A percentile compares a stretch with the other conserved stretches of the same genome.
phyloP scores from a whole-genome alignment of 352 stramenopile genomes.

The Phytophthora nicotianae region DNA sequence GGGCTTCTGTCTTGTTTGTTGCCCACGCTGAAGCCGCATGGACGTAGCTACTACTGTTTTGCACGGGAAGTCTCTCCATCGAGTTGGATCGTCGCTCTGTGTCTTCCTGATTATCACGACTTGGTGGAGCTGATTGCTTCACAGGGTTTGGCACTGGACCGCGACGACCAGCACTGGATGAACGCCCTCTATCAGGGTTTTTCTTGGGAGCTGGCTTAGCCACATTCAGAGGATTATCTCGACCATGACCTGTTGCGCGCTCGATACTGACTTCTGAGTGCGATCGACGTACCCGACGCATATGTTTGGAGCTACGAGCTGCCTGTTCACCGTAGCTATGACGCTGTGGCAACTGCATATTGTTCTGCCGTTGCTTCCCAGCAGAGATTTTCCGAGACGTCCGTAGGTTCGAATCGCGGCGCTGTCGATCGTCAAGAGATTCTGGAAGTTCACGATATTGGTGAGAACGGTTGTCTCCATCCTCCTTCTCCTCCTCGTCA shows the following conservation, averaged over 20 bases:
- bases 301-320: conserved; percentile 41
- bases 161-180: conserved; percentile 22
- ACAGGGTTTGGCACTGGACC: conserved; percentile 28
- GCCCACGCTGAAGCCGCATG: conserved; percentile 74
- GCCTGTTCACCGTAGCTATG: conserved; percentile 41
- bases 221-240: conserved; percentile 18
- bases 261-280: conserved; percentile 59
- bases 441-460: conserved; percentile 41
- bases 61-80: conserved; percentile 56
- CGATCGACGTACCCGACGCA: conserved; percentile 45
- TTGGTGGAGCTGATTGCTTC: conserved; percentile 28
- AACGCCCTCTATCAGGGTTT: conserved; percentile 23
- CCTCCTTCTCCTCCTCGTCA: conserved; percentile 73
- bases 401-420: conserved; percentile 42
- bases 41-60: conserved; percentile 66
- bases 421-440: conserved; percentile 41
- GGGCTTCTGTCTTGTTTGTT: conserved; percentile 72
- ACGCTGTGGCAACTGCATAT: conserved; percentile 35
- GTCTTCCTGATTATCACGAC: conserved; percentile 43
- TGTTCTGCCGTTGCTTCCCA: conserved; percentile 41
- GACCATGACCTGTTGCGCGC: conserved; percentile 20
- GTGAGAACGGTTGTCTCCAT: conserved; percentile 36
- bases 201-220: conserved; percentile 19
- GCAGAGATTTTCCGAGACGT: conserved; percentile 41
- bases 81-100: conserved; percentile 48